Conservation (phyloP, 1,139 yeast species). For the Kurtzmaniella natalensis region DNA sequence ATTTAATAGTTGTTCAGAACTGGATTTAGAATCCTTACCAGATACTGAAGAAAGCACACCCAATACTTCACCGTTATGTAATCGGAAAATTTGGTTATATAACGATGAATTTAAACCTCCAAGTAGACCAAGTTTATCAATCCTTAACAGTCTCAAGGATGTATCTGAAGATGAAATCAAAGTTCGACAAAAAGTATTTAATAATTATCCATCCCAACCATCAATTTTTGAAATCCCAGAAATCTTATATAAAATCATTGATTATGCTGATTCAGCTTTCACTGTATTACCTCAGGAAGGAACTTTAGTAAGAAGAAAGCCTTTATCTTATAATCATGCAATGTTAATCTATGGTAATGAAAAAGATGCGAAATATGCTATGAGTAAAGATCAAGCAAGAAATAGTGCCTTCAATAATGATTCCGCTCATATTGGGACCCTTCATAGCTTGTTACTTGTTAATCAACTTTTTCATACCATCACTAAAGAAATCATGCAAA, state of each 20-base stretch:
- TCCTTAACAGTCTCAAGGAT: not conserved
- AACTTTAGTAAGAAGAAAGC: slow-evolving; percentile 59
- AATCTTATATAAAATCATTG: slow-evolving; percentile 57
- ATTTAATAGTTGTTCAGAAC: slow-evolving; percentile 12
- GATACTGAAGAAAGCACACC: slow-evolving; percentile 35
- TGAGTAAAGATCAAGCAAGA: slow-evolving; percentile 29
- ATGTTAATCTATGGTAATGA: slow-evolving; percentile 46
- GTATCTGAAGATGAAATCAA: not conserved
- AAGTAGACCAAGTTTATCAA: not conserved
- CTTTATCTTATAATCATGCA: slow-evolving; percentile 60
- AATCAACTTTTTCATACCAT: slow-evolving; percentile 61
- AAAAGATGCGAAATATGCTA: slow-evolving; percentile 44
- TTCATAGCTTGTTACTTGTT: slow-evolving; percentile 63
- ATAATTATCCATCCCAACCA: slow-evolving; percentile 15
- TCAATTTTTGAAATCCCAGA: slow-evolving; percentile 74
- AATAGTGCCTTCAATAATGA: slow-evolving; percentile 12
- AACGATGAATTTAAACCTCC: not conserved
- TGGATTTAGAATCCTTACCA: slow-evolving; percentile 36
- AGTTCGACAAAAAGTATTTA: not conserved
- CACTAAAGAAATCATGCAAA: slow-evolving; percentile 51
- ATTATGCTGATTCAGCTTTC: slow-evolving; percentile 49
- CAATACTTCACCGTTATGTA: slow-evolving; percentile 16
- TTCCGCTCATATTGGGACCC: slow-evolving; percentile 14
- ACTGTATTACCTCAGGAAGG: slow-evolving; percentile 55
- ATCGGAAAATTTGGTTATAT: not conserved